phyloP scores from a whole-genome alignment of 179 eudicot species.

The Silene vulgaris region DNA sequence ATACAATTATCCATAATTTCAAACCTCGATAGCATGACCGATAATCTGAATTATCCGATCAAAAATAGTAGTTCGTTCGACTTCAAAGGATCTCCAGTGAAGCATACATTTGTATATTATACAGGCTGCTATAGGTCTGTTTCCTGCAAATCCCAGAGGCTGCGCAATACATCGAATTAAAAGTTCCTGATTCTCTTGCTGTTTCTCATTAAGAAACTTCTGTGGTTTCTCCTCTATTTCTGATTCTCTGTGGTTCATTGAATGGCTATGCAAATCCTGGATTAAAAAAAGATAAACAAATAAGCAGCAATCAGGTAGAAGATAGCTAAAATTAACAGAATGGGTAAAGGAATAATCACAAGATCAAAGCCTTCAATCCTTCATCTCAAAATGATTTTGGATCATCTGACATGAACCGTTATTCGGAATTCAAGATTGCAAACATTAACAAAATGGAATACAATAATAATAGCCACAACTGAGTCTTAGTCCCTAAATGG shows the following conservation, averaged over 20 bases:
- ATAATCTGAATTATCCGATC: conserved; percentile 83
- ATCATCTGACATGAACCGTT: too few species aligned
- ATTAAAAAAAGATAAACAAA: conserved; percentile 14
- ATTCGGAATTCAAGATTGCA: too few species aligned
- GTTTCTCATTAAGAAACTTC: conserved; percentile 89
- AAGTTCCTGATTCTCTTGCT: conserved; percentile 75
- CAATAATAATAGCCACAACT: too few species aligned
- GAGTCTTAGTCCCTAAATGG: too few species aligned
- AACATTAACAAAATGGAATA: too few species aligned
- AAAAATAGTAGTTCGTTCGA: conserved; percentile 82
- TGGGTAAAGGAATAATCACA: not conserved
- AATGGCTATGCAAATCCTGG: conserved; percentile 77
- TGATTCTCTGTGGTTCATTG: conserved; percentile 59
- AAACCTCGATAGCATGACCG: conserved; percentile 90
- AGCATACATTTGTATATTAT: conserved; percentile 84
- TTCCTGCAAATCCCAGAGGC: conserved; percentile 70
- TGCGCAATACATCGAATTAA: conserved; percentile 69
- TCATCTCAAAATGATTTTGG: not conserved
- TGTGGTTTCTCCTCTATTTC: conserved; percentile 91
- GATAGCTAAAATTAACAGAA: not conserved
- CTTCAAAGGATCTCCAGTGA: conserved; percentile 97
- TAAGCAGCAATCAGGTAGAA: not conserved
- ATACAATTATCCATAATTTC: conserved; percentile 11
- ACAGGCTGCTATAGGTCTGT: conserved; percentile 86
- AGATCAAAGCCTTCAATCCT: not conserved